Percentiles rank a stretch among this genome's conserved stretches.
phyloP scores from a whole-genome alignment of 75 land plant species.

The Cryptomeria japonica region DNA sequence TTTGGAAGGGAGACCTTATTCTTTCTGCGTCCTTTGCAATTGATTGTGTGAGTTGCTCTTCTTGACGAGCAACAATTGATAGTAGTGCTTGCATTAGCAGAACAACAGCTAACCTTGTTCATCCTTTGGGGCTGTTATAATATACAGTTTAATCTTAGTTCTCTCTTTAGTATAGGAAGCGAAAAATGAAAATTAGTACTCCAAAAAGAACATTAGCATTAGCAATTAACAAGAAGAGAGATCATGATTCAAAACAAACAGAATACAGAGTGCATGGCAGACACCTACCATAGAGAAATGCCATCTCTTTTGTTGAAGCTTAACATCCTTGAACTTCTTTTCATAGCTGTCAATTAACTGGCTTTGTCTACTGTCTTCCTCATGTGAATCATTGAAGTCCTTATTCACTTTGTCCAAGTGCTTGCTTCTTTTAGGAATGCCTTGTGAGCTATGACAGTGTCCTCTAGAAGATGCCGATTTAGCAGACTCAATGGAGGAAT shows the following conservation, averaged over 20 bases:
- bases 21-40: not conserved
- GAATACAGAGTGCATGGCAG: not conserved
- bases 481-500: not conserved
- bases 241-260: not conserved
- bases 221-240: not conserved
- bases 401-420: not conserved
- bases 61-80: conserved; percentile 5
- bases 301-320: not conserved
- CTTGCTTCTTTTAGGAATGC: not conserved
- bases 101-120: not conserved
- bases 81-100: not conserved
- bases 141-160: not conserved
- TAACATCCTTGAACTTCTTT: not conserved
- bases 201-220: not conserved
- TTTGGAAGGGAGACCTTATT: not conserved
- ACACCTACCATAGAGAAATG: not conserved
- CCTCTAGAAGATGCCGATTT: not conserved
- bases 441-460: not conserved
- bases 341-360: not conserved
- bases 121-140: not conserved
- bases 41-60: not conserved
- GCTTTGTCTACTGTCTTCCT: not conserved
- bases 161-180: not conserved
- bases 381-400: not conserved
- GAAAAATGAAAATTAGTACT: not conserved